These are phyloP conservation scores for Sporodiniella umbellata DNA, from an alignment of 371 early-diverging fungal species.

Conservation along the genomic window DNA sequence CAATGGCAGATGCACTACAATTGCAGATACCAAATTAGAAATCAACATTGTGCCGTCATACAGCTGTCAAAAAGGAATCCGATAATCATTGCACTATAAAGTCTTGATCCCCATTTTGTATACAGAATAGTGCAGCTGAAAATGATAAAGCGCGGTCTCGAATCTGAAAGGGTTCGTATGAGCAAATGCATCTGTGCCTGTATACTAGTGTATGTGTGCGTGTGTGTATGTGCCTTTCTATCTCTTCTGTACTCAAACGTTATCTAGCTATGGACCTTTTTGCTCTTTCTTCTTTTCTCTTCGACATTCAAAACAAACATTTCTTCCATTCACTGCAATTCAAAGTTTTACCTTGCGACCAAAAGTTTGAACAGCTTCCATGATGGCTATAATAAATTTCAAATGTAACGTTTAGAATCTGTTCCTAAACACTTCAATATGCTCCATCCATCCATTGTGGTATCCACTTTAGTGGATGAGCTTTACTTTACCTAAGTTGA, in stretches of 20 bases:
- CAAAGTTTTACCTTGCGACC: neutral
- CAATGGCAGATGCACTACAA: no score
- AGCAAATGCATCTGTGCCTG: no score
- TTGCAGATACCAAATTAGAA: no score
- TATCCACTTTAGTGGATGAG: neutral
- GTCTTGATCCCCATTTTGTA: no score
- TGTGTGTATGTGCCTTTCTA: neutral
- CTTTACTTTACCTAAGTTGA: neutral
- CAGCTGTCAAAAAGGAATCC: no score
- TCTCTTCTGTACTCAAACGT: neutral
- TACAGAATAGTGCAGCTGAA: no score
- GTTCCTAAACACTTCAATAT: neutral
- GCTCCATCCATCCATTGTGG: neutral
- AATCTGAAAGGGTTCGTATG: no score
- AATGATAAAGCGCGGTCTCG: no score
- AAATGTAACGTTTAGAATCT: neutral
- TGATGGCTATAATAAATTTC: neutral
- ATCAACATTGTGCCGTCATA: no score
- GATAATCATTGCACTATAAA: no score
- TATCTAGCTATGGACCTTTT: neutral
- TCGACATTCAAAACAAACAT: neutral
- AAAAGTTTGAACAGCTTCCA: constrained; percentile 1
- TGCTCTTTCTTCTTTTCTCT: neutral
- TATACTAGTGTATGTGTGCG: neutral
- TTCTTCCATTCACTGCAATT: neutral